Evolutionary conservation across 352 stramenopile genomes (phyloP), one percentile per base, ranked within the genome.

Genomic region (Globisporangium paroecandrum): DNA sequence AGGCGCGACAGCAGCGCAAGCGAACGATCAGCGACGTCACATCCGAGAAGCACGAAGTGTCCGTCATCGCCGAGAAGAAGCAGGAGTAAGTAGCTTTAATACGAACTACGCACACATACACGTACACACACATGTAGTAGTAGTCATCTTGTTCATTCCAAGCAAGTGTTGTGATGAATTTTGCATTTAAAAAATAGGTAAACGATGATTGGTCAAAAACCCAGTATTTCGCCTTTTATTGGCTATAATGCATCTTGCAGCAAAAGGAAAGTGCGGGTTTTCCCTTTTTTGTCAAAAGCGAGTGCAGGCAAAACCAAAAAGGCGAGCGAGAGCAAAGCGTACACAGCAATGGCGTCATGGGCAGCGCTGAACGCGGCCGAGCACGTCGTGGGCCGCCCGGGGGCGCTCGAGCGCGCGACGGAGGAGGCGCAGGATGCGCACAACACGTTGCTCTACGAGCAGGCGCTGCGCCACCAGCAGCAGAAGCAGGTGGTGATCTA

Each of bases 391-490:
- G 56, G 36, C 8, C 64, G 65, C 51, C 34, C 32, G 24, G 58
- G 64, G 1, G 69, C 69, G 4, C 63, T 70, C 22, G 66, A 73
- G 56, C 68, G 71, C 9, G 81, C 81, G 9, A 93, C 83, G 8
- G 75, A 85, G 51, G 85, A 93, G 59, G 85, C 85, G 0, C 83
- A 89, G 62, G 85, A 93, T 51, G 81, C 85, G n/a, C 72, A 84
- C 12, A 82, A 88, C 56, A 75, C 79, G 3, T 68, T 69, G 20
- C 67, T 82, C 57, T 93, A 93, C 60, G 85, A 89, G 58, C 74
- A 80, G 57, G 85, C 85, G 51, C 77, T 93, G 65, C 83, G 85
- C 20, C 73, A 65, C 34, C 85, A 93, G 75, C 85, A 91, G 72
- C 75, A 78, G 59, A 68, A 76, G 32, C 68, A 90, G 70, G 75